Conservation (phyloP, 345 rosid genomes). For the Turritis glabra region DNA sequence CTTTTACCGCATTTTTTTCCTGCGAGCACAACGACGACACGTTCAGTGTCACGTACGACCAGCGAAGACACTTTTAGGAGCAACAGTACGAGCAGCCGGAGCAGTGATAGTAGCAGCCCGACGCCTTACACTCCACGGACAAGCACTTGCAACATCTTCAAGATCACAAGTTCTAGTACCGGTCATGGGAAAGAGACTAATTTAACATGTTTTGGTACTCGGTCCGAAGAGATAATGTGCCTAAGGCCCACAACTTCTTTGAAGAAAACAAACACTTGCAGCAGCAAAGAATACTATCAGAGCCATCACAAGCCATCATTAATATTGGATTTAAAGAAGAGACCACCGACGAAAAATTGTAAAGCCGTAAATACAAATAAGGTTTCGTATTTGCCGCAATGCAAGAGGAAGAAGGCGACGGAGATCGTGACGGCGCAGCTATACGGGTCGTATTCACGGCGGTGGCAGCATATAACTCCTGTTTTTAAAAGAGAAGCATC, state of each 20-base stretch:
- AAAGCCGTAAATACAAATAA: background rate
- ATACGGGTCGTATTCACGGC: conserved; percentile 54
- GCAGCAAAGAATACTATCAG: background rate
- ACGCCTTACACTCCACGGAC: conserved; percentile 50
- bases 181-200: conserved; percentile 31
- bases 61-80: conserved; percentile 68
- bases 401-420: conserved; percentile 42
- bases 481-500: conserved; percentile 58
- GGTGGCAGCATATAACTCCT: conserved; percentile 75
- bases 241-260: too few relatives aligned
- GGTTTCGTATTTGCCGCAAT: conserved; percentile 42
- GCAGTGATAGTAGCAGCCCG: conserved; percentile 66
- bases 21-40: conserved; percentile 2
- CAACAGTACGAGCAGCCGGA: conserved; percentile 67
- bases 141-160: conserved; percentile 46
- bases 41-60: conserved; percentile 50
- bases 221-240: background rate
- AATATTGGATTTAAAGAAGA: conserved; percentile 10
- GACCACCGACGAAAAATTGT: conserved; percentile 12
- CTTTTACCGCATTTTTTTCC: conserved; percentile 80
- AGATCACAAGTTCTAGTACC: background rate
- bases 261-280: too few relatives aligned
- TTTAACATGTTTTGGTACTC: conserved; percentile 29
- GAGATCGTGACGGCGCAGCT: conserved; percentile 57
- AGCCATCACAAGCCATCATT: background rate